Percentiles rank a stretch among this genome's conserved stretches.
These are phyloP conservation scores for Aurinia saxatilis DNA, from an alignment of 345 rosid genomes.

Conservation along the genomic window DNA sequence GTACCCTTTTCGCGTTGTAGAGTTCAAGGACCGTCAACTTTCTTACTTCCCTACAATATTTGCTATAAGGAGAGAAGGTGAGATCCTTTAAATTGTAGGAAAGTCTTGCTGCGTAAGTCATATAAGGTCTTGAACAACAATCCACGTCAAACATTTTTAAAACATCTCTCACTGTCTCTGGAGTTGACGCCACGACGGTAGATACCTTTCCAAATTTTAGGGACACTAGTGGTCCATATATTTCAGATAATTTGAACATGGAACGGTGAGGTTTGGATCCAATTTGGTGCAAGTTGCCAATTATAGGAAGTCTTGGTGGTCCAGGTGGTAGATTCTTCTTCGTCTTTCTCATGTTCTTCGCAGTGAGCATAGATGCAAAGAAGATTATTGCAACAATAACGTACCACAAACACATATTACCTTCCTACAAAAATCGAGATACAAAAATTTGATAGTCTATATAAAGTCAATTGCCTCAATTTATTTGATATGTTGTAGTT, in stretches of 20 bases:
- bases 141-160: constrained; percentile 26
- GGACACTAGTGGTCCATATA: constrained; percentile 41
- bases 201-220: constrained; percentile 35
- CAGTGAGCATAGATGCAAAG: too few relatives aligned
- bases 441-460: too few relatives aligned
- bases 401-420: too few relatives aligned
- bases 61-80: constrained; percentile 22
- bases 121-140: constrained; percentile 35
- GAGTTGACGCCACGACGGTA: constrained; percentile 34
- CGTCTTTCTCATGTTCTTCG: not conserved
- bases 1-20: constrained; percentile 29
- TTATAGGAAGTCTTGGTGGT: constrained; percentile 34
- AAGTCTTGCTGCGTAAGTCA: constrained; percentile 20
- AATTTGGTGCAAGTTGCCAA: constrained; percentile 40
- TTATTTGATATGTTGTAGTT: too few relatives aligned
- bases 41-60: constrained; percentile 27
- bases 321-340: constrained; percentile 27
- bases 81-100: constrained; percentile 23
- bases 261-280: constrained; percentile 33
- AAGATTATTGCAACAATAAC: too few relatives aligned
- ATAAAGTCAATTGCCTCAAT: too few relatives aligned
- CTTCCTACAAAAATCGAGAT: too few relatives aligned
- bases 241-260: constrained; percentile 22
- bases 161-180: constrained; percentile 32
- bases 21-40: constrained; percentile 29